Evolutionary conservation across 352 stramenopile species (phyloP).

Genomic region (Thalassiosira livingstoniorum): DNA sequence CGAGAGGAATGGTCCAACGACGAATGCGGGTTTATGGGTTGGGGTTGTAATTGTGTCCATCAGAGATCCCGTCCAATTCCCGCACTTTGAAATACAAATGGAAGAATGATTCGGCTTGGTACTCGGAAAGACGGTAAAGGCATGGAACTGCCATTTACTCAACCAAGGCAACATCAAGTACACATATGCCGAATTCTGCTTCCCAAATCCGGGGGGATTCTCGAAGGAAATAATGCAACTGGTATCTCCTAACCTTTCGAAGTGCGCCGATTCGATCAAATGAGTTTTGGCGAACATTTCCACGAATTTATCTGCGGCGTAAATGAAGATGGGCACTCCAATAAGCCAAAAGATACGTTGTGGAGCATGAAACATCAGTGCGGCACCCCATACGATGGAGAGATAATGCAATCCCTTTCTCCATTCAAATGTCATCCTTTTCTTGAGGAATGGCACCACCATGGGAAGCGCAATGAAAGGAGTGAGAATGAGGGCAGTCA

Average conservation of each 20-base stretch:
- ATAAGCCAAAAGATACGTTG: constrained; percentile 62
- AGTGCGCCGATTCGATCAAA: constrained; percentile 55
- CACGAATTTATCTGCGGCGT: constrained; percentile 41
- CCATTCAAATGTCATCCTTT: constrained; percentile 55
- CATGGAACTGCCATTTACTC: constrained; percentile 60
- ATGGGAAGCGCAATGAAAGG: constrained; percentile 60
- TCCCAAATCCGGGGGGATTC: constrained; percentile 58
- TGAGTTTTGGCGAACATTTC: constrained; percentile 43
- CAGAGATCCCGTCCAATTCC: constrained; percentile 48
- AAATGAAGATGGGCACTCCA: constrained; percentile 49
- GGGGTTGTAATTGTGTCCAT: constrained; percentile 54
- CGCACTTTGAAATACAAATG: constrained; percentile 56
- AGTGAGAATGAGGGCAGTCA: constrained; percentile 43
- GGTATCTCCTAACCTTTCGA: constrained; percentile 49
- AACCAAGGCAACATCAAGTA: constrained; percentile 65
- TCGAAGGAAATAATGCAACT: constrained; percentile 58
- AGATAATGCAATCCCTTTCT: constrained; percentile 64
- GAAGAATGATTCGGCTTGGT: constrained; percentile 49
- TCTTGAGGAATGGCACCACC: constrained; percentile 54
- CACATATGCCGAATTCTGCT: constrained; percentile 51
- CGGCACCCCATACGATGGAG: constrained; percentile 44
- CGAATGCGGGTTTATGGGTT: constrained; percentile 47
- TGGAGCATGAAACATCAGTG: constrained; percentile 56
- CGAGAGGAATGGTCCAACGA: constrained; percentile 50
- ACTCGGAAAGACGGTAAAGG: constrained; percentile 58